phyloP scores from a whole-genome alignment of 129 eudicot genomes.

The Flaveria sonorensis region DNA sequence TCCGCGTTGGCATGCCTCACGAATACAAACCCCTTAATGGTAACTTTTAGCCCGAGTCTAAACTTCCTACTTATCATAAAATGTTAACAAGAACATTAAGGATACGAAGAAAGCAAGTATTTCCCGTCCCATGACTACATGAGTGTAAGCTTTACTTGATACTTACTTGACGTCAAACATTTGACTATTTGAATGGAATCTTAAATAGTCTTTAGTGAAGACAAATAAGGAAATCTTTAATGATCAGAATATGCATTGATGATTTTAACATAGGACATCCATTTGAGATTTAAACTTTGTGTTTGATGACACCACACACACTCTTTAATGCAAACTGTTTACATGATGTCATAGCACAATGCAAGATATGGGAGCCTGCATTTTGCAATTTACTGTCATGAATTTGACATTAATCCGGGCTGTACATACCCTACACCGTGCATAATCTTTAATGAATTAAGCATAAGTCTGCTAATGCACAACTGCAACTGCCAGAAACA shows the following conservation, averaged over 20 bases:
- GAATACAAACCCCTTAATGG: conserved; percentile 63
- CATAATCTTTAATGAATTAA: neutral
- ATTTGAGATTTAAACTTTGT: too few relatives aligned
- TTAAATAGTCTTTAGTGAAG: neutral
- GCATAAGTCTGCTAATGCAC: neutral
- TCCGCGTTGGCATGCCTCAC: conserved; percentile 74
- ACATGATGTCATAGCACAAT: neutral
- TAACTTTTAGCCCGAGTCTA: conserved; percentile 77
- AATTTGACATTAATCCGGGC: neutral
- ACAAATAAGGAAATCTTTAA: neutral
- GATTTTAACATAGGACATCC: too few relatives aligned
- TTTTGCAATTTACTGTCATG: neutral
- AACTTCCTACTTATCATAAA: conserved; percentile 79
- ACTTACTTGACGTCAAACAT: too few relatives aligned
- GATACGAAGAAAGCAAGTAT: too few relatives aligned
- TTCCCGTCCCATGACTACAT: too few relatives aligned
- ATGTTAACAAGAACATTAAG: too few relatives aligned
- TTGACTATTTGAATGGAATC: neutral
- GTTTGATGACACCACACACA: too few relatives aligned
- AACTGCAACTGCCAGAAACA: neutral
- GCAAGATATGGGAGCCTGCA: neutral
- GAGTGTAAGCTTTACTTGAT: too few relatives aligned
- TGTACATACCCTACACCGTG: neutral
- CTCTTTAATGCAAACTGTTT: neutral
- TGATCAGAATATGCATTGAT: too few relatives aligned